Evolutionary conservation across 768 basidiomycete genomes (phyloP), one percentile per base, ranked within the genome.

Genomic region (Suillus discolor): DNA sequence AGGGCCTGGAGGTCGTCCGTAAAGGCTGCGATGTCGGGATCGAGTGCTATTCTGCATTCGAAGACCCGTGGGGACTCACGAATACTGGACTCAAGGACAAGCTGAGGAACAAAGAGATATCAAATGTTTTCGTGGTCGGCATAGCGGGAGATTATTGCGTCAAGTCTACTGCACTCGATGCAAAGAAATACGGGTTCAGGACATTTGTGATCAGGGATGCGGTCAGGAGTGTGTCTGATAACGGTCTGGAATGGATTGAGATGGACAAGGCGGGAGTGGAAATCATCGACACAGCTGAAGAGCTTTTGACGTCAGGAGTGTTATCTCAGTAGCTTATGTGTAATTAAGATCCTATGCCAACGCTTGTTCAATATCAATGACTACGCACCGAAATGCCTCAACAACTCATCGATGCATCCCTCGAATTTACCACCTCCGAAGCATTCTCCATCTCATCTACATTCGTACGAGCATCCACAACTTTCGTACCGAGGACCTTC

Each of bases 1-100:
- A 72, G 49, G 75, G 83, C 53, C 82, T 84, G 44, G 75, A 79
- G 12, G 75, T 87, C 45, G 74, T 85, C 18, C 75, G 77, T 64
- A 89, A 89, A 79, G 91, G 90, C 47, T 80, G 74, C 6, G 78
- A 92, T 66, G 74, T 73, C 1, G 80, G 79, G 39, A 81, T 93
- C 69, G 93, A 95, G 72, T 88, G 88, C 51, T 95, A 95, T 72
- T 92, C 90, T n/a, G 92, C 89, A 1, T 94, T 94, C 71, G 82
- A 80, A 57, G 87, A 89, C 69, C 82, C 84, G 51, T 85, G 86
- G 80, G 80, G 79, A 31, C 77, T 79, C 63, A 67, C 78, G 61
- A 73, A 78, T 64, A 87, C 86, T 11, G 79, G 81, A 8, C 82
- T 90, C n/a, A 80, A 81, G 61, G 71, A 62, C 28, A 65, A 80